A percentile compares a stretch with the other conserved stretches of the same genome.
phyloP scores from a whole-genome alignment of 257 asterid species.

The Henckelia pumila region DNA sequence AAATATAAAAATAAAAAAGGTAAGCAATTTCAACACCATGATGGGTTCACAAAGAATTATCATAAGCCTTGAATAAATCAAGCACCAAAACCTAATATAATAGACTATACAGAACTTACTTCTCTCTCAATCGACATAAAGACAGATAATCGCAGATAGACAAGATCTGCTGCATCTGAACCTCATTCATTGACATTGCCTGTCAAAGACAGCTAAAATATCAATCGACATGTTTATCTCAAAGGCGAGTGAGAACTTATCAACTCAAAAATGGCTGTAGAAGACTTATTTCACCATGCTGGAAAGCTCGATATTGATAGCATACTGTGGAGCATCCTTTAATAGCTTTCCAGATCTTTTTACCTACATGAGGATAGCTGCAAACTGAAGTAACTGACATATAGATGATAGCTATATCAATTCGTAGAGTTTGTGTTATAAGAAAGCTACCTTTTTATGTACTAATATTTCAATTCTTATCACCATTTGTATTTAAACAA shows the following conservation, averaged over 20 bases:
- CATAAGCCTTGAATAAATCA: constrained; percentile 12
- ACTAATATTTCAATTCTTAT: too few species aligned
- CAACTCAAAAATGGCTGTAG: constrained; percentile 5
- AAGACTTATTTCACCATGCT: constrained; percentile 52
- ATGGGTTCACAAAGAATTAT: neutral
- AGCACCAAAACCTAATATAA: constrained; percentile 20
- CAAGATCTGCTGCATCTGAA: constrained; percentile 76
- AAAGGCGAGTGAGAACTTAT: constrained; percentile 17
- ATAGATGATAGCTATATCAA: constrained; percentile 19
- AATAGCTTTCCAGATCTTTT: constrained; percentile 83
- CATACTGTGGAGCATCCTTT: constrained; percentile 83
- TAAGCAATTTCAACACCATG: neutral
- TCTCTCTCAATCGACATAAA: constrained; percentile 69
- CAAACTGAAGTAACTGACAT: constrained; percentile 28
- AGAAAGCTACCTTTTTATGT: neutral
- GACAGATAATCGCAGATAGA: constrained; percentile 66
- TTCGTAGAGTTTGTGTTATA: constrained; percentile 15
- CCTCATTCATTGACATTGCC: constrained; percentile 72
- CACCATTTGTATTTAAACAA: too few species aligned
- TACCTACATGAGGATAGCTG: constrained; percentile 56
- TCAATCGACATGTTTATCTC: constrained; percentile 26
- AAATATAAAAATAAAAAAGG: too few species aligned
- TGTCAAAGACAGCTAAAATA: constrained; percentile 34
- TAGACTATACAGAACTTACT: constrained; percentile 45
- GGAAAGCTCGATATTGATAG: constrained; percentile 52